Evolutionary conservation across 2,329 filamentous ascomycete species (phyloP).

Genomic region (Trichoderma pleuroti): DNA sequence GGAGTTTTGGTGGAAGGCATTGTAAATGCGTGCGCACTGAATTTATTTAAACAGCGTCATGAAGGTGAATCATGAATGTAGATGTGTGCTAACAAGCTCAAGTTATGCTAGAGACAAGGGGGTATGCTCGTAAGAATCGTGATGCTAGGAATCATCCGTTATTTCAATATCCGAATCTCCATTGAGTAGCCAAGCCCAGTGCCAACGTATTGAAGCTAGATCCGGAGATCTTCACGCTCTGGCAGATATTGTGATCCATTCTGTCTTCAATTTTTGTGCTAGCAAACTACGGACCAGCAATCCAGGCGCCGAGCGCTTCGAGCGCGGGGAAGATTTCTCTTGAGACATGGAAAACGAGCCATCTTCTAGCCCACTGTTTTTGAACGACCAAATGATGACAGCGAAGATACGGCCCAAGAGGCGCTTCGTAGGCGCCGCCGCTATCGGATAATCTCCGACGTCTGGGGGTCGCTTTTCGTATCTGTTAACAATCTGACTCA

Average conservation of each 20-base stretch:
- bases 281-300: neutral
- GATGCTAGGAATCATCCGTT: neutral
- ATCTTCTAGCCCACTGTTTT: neutral
- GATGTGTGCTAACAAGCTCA: neutral
- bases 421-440: neutral
- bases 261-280: neutral
- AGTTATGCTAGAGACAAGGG: neutral
- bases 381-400: neutral
- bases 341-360: neutral
- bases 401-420: neutral
- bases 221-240: neutral
- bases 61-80: neutral
- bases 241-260: neutral
- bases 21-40: neutral
- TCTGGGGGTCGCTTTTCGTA: neutral
- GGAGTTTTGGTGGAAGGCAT: neutral
- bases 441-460: neutral
- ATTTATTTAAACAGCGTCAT: neutral
- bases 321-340: neutral
- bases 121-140: neutral
- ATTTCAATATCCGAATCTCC: neutral
- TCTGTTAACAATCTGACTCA: neutral
- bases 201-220: neutral
- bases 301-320: neutral
- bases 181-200: neutral